phyloP scores from a whole-genome alignment of 148 eudicot genomes.

The Camellia lanceoleosa region DNA sequence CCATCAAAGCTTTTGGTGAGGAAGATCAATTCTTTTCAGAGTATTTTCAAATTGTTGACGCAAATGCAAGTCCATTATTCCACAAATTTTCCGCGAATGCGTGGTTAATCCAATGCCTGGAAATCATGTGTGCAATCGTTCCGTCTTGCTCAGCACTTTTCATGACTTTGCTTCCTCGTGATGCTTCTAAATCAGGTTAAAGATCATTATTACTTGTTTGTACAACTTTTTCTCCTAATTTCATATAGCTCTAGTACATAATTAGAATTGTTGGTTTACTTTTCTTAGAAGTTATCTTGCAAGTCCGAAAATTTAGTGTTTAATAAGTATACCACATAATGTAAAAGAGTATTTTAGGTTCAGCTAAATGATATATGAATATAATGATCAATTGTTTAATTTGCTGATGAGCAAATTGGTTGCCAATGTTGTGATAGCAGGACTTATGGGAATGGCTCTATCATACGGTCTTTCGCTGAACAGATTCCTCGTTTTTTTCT shows the following conservation, averaged over 20 bases:
- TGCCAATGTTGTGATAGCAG: constrained; percentile 34
- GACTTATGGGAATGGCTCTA: constrained; percentile 80
- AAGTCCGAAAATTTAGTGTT: not conserved
- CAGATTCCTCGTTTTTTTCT: constrained; percentile 49
- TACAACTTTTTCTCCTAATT: not conserved
- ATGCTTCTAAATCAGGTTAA: constrained; percentile 16
- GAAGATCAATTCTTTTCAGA: constrained; percentile 44
- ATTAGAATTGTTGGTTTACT: not conserved
- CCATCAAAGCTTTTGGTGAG: constrained; percentile 61
- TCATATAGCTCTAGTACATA: not conserved
- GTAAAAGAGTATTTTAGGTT: not conserved
- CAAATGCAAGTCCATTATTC: constrained; percentile 44
- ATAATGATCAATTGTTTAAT: constrained; percentile 21
- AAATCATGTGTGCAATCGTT: constrained; percentile 42
- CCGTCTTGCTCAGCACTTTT: constrained; percentile 45
- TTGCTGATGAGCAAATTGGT: constrained; percentile 25
- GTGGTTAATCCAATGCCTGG: constrained; percentile 62
- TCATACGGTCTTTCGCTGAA: constrained; percentile 86
- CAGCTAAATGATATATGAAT: not conserved
- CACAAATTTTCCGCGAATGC: constrained; percentile 51
- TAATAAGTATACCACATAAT: too few relatives aligned
- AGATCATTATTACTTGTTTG: not conserved
- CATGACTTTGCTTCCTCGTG: constrained; percentile 40
- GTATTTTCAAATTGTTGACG: constrained; percentile 38
- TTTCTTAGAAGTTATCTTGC: not conserved